phyloP scores from a whole-genome alignment of 352 stramenopile genomes.

The Phytophthora pistaciae region DNA sequence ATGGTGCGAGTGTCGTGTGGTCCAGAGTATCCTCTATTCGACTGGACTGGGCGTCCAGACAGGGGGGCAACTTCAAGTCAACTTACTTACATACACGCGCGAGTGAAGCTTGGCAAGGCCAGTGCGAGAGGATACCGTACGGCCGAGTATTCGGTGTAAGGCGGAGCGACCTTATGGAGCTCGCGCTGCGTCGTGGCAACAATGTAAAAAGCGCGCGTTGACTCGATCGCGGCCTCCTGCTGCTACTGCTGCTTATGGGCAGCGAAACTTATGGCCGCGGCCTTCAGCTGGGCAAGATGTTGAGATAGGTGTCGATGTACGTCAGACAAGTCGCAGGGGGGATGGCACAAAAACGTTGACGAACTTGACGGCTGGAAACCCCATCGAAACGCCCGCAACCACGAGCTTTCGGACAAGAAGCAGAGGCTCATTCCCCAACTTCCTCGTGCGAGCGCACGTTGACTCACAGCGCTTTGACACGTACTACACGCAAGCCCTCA shows the following conservation, averaged over 20 bases:
- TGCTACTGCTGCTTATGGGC: conserved; percentile 12
- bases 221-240: conserved; percentile 1
- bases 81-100: neutral
- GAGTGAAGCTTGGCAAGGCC: conserved; percentile 11
- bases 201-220: conserved; percentile 31
- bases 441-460: conserved; percentile 43
- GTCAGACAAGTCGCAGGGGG: conserved; percentile 17
- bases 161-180: conserved; percentile 19
- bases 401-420: neutral
- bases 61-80: conserved; percentile 25
- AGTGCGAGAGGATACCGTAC: conserved; percentile 8
- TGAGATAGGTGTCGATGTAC: conserved; percentile 32
- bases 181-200: conserved; percentile 9
- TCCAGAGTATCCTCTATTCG: conserved; percentile 19
- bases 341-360: conserved; percentile 17
- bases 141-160: conserved; percentile 20
- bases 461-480: conserved; percentile 14
- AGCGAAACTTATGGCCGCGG: conserved; percentile 16
- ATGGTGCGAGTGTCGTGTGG: conserved; percentile 20
- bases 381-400: conserved; percentile 23
- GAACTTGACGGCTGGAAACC: conserved; percentile 7
- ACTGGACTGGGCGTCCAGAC: conserved; percentile 5
- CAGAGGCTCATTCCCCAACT: conserved; percentile 36
- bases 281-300: conserved; percentile 37
- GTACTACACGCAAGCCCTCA: conserved; percentile 10